A percentile compares a stretch with the other conserved stretches of the same genome.
Conservation (phyloP, 306 rosid genomes). For the Neltuma alba region DNA sequence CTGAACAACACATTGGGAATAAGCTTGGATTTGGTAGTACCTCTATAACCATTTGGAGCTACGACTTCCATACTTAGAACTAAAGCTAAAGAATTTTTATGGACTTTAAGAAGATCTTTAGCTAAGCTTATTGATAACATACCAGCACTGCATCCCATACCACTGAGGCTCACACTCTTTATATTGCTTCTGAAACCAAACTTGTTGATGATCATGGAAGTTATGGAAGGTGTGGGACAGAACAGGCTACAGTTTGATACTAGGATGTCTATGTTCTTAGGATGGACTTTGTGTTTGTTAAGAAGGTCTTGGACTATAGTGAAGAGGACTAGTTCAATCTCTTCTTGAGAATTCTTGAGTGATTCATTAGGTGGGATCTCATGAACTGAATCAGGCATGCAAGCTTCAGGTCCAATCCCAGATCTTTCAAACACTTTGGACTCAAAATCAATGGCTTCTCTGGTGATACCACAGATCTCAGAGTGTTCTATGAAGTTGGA, state of each 20-base stretch:
- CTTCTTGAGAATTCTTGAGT: slow-evolving; percentile 27
- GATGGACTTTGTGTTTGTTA: slow-evolving; percentile 53
- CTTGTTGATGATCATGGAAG: slow-evolving; percentile 66
- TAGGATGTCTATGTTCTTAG: slow-evolving; percentile 70
- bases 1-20: slow-evolving; percentile 62
- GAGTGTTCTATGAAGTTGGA: slow-evolving; percentile 52
- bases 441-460: slow-evolving; percentile 47
- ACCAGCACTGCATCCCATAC: slow-evolving; percentile 89
- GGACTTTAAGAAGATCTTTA: slow-evolving; percentile 64
- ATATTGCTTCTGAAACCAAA: slow-evolving; percentile 68
- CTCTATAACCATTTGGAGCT: slow-evolving; percentile 58
- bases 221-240: slow-evolving; percentile 73
- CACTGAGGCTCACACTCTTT: slow-evolving; percentile 61
- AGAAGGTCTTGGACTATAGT: slow-evolving; percentile 53
- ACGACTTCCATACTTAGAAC: slow-evolving; percentile 73
- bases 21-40: slow-evolving; percentile 60
- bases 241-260: slow-evolving; percentile 75
- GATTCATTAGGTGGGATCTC: slow-evolving; percentile 48
- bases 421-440: slow-evolving; percentile 57
- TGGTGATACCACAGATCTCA: not conserved
- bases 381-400: slow-evolving; percentile 61
- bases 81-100: slow-evolving; percentile 60
- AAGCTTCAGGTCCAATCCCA: slow-evolving; percentile 63
- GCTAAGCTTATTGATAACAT: slow-evolving; percentile 61
- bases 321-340: slow-evolving; percentile 63